Evolutionary conservation across 1,139 yeast genomes (phyloP).

Genomic region (Candida sp.): DNA sequence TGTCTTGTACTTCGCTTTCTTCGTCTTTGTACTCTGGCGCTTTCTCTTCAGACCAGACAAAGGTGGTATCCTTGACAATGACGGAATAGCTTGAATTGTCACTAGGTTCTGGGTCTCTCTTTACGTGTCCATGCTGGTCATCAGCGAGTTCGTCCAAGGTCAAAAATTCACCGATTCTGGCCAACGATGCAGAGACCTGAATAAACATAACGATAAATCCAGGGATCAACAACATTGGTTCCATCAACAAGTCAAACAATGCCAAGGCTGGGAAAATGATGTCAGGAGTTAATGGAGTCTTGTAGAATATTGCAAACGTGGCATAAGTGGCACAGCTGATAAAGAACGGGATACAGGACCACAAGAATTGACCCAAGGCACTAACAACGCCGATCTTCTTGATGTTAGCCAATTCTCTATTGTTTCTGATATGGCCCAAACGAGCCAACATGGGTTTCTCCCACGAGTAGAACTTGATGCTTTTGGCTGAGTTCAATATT

Average conservation of each 20-base stretch:
- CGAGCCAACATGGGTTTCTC: slow-evolving; percentile 42
- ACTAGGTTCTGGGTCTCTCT: slow-evolving; percentile 47
- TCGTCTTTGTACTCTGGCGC: slow-evolving; percentile 16
- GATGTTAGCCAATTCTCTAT: slow-evolving; percentile 34
- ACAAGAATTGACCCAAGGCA: slow-evolving; percentile 35
- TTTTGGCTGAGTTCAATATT: slow-evolving; percentile 41
- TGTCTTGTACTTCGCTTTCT: slow-evolving; percentile 26
- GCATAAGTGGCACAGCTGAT: slow-evolving; percentile 37
- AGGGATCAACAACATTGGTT: slow-evolving; percentile 40
- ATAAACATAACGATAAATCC: slow-evolving; percentile 28
- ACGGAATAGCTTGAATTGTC: slow-evolving; percentile 18
- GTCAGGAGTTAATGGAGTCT: slow-evolving; percentile 35
- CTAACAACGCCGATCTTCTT: slow-evolving; percentile 34
- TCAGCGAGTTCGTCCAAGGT: slow-evolving; percentile 36
- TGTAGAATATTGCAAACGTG: slow-evolving; percentile 26
- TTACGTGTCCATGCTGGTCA: slow-evolving; percentile 72
- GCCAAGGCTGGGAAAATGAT: slow-evolving; percentile 45
- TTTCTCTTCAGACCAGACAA: slow-evolving; percentile 19
- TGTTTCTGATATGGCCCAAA: slow-evolving; percentile 38
- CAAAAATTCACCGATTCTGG: slow-evolving; percentile 35
- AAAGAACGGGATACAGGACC: slow-evolving; percentile 42
- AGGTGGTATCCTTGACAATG: slow-evolving; percentile 19
- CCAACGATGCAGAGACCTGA: slow-evolving; percentile 36
- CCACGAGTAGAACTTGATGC: slow-evolving; percentile 46
- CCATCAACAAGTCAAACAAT: slow-evolving; percentile 37